These are phyloP conservation scores for Boechera divaricarpa DNA, from an alignment of 345 rosid species.

Conservation along the genomic window DNA sequence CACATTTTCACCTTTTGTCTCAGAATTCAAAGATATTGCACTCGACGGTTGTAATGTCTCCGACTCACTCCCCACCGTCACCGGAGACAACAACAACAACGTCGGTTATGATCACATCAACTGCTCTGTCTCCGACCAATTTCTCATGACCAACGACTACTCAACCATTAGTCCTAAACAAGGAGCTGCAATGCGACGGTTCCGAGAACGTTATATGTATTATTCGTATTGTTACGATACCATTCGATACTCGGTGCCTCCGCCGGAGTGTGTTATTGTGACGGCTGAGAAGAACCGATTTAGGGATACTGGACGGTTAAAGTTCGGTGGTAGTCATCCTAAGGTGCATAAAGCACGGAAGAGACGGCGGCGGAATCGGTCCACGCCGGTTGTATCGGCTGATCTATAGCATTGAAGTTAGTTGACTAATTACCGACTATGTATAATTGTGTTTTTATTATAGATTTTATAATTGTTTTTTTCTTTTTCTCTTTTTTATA, in stretches of 20 bases:
- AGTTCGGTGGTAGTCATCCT: slow-evolving; percentile 67
- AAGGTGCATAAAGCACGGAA: slow-evolving; percentile 35
- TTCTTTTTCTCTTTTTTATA: not conserved
- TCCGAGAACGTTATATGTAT: slow-evolving; percentile 78
- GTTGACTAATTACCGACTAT: not conserved
- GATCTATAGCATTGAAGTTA: slow-evolving; percentile 33
- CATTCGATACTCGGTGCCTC: slow-evolving; percentile 60
- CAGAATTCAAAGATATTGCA: slow-evolving; percentile 72
- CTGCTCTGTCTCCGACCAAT: slow-evolving; percentile 47
- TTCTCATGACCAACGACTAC: slow-evolving; percentile 53
- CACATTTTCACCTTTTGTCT: slow-evolving; percentile 71
- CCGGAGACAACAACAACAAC: slow-evolving; percentile 22
- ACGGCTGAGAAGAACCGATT: slow-evolving; percentile 59
- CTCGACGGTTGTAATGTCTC: slow-evolving; percentile 72
- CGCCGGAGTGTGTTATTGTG: slow-evolving; percentile 72
- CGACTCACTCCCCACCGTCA: slow-evolving; percentile 55
- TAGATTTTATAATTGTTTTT: not conserved
- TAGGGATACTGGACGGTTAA: slow-evolving; percentile 72
- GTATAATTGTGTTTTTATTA: slow-evolving; percentile 6
- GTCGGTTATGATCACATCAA: not conserved
- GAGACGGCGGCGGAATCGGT: slow-evolving; percentile 48
- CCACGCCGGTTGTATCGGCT: slow-evolving; percentile 30
- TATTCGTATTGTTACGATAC: slow-evolving; percentile 88
- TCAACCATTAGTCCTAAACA: slow-evolving; percentile 48
- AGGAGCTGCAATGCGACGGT: slow-evolving; percentile 60